Evolutionary conservation across 257 asterid genomes (phyloP), one percentile per base, ranked within the genome.

Genomic region (Galeopsis tetrahit): DNA sequence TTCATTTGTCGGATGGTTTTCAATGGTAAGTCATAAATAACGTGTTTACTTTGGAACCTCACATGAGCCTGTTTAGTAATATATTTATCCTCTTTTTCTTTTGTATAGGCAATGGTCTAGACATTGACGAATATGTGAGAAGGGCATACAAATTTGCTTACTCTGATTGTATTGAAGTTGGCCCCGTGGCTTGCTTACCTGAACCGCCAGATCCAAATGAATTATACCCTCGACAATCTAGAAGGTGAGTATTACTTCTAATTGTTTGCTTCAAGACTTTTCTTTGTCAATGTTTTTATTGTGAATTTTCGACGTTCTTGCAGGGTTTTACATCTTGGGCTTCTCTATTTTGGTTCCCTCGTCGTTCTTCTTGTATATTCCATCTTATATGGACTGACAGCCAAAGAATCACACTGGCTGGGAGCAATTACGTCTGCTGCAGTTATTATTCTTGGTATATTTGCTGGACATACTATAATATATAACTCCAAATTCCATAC

Each of bases 191-290:
- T 65, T 84, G 96, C 89, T 88, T 90, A 75, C 95, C 88, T 17
- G 99, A 95, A 79, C 98, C 99, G 33, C 99, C 99, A 68, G 96
- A 92, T 78, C 99, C 99, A 63, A 90, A 90, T 72, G 97, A 90
- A 81, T 85, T 95, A 72, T 95, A 95, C 85, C 96, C 99, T 85
- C 89, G 89, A 71, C 95, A 95, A 76, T 90, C 98, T 68, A 85
- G 90, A 78, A 90, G 96, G 99, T 78, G 84, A 77, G 88, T 57
- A 42, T 44, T 76, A 48, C 80, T 63, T 75, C 49, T 80, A 34
- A 31, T 48, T 76, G 42, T 44, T 74, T 58, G 40, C 40, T 10
- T 7, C 1, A 33, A 36, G 14, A 46, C 28, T 63, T 43, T 42
- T 53, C 44, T 51, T 69, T 7, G 10, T 57, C n/a, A 35, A 36